A percentile compares a stretch with the other conserved stretches of the same genome.
These are phyloP conservation scores for Spiromastix sp. DNA, from an alignment of 2,329 filamentous ascomycete species.

Conservation along the genomic window DNA sequence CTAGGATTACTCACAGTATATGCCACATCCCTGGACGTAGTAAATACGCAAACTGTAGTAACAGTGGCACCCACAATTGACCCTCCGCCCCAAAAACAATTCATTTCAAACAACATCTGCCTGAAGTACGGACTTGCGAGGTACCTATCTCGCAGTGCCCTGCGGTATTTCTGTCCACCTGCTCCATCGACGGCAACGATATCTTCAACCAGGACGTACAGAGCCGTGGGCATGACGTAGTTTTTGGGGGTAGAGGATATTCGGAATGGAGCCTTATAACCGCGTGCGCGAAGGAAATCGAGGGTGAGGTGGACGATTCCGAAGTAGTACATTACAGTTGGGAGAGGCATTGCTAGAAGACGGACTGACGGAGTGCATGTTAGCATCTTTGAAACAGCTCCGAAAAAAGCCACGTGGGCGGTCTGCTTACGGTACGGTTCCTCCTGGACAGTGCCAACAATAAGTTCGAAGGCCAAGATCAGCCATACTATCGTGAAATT, in stretches of 20 bases:
- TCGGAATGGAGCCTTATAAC: conserved; percentile 47
- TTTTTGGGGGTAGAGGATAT: conserved; percentile 56
- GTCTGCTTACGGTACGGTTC: conserved; percentile 28
- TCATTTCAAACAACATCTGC: conserved; percentile 43
- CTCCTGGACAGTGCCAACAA: conserved; percentile 32
- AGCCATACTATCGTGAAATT: conserved; percentile 37
- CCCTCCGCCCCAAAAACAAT: conserved; percentile 48
- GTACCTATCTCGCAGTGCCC: conserved; percentile 42
- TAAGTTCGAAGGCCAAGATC: conserved; percentile 32
- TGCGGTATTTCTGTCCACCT: conserved; percentile 45
- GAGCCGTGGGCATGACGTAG: conserved; percentile 46
- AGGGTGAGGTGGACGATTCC: conserved; percentile 31
- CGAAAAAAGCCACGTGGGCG: neutral
- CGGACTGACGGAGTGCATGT: conserved; percentile 21
- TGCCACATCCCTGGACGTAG: conserved; percentile 36
- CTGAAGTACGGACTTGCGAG: conserved; percentile 45
- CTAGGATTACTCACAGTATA: conserved; percentile 35
- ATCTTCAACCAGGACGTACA: conserved; percentile 58
- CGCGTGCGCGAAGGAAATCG: conserved; percentile 30
- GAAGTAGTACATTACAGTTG: conserved; percentile 38
- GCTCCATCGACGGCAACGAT: conserved; percentile 57
- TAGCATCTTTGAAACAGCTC: conserved; percentile 3
- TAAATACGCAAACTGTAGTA: conserved; percentile 41
- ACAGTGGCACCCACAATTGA: conserved; percentile 37
- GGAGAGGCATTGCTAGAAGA: conserved; percentile 34